These are phyloP conservation scores for Bacterosira constricta DNA, from an alignment of 108 stramenopile genomes.

Conservation along the genomic window DNA sequence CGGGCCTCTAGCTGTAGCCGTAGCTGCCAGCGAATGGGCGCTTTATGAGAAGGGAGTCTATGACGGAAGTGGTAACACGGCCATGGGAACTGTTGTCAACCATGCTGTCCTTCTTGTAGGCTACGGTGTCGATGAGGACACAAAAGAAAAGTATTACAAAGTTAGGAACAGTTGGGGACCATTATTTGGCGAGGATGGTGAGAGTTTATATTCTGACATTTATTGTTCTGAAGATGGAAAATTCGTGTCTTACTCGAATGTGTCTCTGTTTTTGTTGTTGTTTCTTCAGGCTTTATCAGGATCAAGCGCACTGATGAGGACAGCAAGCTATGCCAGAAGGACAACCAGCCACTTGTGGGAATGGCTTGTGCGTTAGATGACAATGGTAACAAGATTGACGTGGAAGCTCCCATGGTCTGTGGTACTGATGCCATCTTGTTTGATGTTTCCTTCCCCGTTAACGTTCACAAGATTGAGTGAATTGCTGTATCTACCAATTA, in stretches of 20 bases:
- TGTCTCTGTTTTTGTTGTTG: neutral
- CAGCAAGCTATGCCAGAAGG: conserved; percentile 60
- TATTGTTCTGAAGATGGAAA: neutral
- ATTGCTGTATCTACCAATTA: too few species aligned
- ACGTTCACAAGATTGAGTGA: too few species aligned
- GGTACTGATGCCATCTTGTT: conserved; percentile 76
- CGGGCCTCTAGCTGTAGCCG: conserved; percentile 70
- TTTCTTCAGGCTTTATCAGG: conserved; percentile 57
- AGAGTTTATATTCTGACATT: neutral
- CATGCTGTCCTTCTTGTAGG: conserved; percentile 89
- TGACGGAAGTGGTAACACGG: neutral
- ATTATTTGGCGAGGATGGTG: conserved; percentile 83
- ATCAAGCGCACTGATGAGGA: conserved; percentile 67
- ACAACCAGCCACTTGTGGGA: conserved; percentile 74
- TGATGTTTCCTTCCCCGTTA: conserved; percentile 70
- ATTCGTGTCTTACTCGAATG: neutral
- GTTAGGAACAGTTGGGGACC: conserved; percentile 85
- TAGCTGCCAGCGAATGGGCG: conserved; percentile 72
- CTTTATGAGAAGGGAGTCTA: conserved; percentile 57
- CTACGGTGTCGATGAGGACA: conserved; percentile 75
- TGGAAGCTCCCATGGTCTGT: conserved; percentile 69
- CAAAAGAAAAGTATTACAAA: conserved; percentile 80
- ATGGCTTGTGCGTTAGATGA: conserved; percentile 79
- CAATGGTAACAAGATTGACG: conserved; percentile 48
- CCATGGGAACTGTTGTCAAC: conserved; percentile 73